A percentile compares a stretch with the other conserved stretches of the same genome.
Evolutionary conservation across 106 monocot genomes (phyloP).

Genomic region (Acorus gramineus): DNA sequence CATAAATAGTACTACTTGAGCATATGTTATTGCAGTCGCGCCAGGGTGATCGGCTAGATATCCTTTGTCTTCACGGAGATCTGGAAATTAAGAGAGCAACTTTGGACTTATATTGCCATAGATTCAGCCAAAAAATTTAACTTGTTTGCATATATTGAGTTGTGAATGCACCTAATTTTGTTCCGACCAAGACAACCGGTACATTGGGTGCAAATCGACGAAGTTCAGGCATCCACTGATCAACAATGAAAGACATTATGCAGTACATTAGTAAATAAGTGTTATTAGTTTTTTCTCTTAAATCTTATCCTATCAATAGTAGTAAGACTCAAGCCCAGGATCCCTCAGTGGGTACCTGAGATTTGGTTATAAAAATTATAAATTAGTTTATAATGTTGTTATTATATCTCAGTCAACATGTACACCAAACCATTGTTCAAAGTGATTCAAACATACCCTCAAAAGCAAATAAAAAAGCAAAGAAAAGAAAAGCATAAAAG

Average conservation of each 20-base stretch:
- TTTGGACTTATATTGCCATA: background rate
- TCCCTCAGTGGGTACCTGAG: too few relatives aligned
- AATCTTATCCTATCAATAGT: too few relatives aligned
- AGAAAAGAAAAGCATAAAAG: too few relatives aligned
- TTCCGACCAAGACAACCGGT: conserved; percentile 82
- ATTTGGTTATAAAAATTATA: too few relatives aligned
- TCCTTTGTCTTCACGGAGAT: conserved; percentile 76
- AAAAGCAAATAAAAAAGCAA: too few relatives aligned
- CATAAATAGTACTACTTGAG: conserved; percentile 28
- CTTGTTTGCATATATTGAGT: background rate
- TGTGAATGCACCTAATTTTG: conserved; percentile 51
- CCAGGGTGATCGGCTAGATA: conserved; percentile 83
- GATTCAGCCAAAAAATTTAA: background rate
- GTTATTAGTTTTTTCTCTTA: too few relatives aligned
- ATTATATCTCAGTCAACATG: too few relatives aligned
- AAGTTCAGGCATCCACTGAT: conserved; percentile 95
- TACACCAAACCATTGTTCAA: too few relatives aligned
- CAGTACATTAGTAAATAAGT: too few relatives aligned
- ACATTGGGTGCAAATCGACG: conserved; percentile 83
- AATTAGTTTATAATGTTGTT: too few relatives aligned
- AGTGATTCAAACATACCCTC: too few relatives aligned
- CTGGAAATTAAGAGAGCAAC: conserved; percentile 20
- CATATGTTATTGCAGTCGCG: conserved; percentile 46
- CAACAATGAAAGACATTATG: background rate
- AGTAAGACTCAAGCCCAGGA: too few relatives aligned